These are phyloP conservation scores for Peronospora farinosa DNA, from an alignment of 352 stramenopile species.

Conservation along the genomic window DNA sequence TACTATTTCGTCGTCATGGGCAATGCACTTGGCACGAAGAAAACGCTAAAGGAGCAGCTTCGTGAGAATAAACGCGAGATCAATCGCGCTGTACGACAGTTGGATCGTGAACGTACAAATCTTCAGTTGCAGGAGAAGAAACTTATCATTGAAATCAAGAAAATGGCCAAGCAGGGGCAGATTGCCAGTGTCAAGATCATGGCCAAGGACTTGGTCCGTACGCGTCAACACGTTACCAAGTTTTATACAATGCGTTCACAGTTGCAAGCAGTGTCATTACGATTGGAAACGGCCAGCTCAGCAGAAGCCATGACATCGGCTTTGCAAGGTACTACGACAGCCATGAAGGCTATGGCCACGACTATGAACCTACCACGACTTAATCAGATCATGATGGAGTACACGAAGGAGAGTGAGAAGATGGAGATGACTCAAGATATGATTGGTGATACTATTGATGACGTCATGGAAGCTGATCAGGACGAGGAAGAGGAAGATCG, in stretches of 20 bases:
- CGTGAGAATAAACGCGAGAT: conserved; percentile 98
- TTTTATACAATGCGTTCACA: conserved; percentile 98
- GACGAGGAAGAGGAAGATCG: conserved; percentile 95
- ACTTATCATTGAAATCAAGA: conserved; percentile 96
- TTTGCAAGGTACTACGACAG: conserved; percentile 75
- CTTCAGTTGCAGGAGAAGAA: conserved; percentile 92
- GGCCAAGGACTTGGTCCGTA: conserved; percentile 94
- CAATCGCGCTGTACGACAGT: conserved; percentile 91
- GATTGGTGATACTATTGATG: conserved; percentile 95
- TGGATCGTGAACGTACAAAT: conserved; percentile 92
- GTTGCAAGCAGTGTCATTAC: conserved; percentile 92
- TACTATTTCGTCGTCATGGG: conserved; percentile 35
- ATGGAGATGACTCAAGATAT: conserved; percentile 98
- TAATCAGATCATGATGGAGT: conserved; percentile 98
- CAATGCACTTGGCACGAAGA: conserved; percentile 70
- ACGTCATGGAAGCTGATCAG: conserved; percentile 92
- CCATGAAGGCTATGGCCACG: conserved; percentile 85
- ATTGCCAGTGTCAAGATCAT: conserved; percentile 96
- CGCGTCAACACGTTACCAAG: conserved; percentile 94
- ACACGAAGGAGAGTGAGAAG: conserved; percentile 96
- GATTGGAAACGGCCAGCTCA: conserved; percentile 92
- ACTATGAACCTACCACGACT: conserved; percentile 95
- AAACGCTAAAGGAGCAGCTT: conserved; percentile 87
- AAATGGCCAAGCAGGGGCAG: conserved; percentile 93
- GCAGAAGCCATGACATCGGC: conserved; percentile 92